Conservation (phyloP, 192 early-diverging fungal species). For the Paraglomus brasilianum region DNA sequence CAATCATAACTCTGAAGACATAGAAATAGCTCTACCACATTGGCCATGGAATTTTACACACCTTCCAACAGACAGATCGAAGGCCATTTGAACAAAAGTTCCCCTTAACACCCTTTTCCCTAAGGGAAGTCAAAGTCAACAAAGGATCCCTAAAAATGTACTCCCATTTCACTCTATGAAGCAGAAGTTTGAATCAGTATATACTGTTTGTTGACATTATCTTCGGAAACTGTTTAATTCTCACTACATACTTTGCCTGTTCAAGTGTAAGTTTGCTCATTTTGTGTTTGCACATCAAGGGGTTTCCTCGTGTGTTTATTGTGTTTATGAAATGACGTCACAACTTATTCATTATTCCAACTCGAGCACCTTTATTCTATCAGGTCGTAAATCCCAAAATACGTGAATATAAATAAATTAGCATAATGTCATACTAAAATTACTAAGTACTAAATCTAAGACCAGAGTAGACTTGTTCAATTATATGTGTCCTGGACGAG, state of each 20-base stretch:
- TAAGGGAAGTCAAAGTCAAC: conserved; percentile 43
- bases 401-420: conserved; percentile 5
- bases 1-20: background rate
- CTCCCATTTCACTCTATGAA: conserved; percentile 46
- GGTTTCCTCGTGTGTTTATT: too few species aligned
- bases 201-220: too few species aligned
- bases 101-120: conserved; percentile 45
- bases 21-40: background rate
- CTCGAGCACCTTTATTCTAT: too few species aligned
- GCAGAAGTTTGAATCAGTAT: too few species aligned
- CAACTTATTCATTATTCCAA: too few species aligned
- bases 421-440: background rate
- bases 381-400: background rate
- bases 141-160: conserved; percentile 52
- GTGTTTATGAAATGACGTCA: too few species aligned
- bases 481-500: too few species aligned
- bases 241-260: conserved; percentile 27
- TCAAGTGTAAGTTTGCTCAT: conserved; percentile 23
- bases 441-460: too few species aligned
- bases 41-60: conserved; percentile 15
- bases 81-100: conserved; percentile 51
- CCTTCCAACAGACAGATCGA: conserved; percentile 63
- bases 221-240: too few species aligned
- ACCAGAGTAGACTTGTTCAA: too few species aligned
- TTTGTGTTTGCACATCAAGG: too few species aligned